phyloP scores from a whole-genome alignment of 2,329 filamentous ascomycete genomes.

The Penicillium sp. region DNA sequence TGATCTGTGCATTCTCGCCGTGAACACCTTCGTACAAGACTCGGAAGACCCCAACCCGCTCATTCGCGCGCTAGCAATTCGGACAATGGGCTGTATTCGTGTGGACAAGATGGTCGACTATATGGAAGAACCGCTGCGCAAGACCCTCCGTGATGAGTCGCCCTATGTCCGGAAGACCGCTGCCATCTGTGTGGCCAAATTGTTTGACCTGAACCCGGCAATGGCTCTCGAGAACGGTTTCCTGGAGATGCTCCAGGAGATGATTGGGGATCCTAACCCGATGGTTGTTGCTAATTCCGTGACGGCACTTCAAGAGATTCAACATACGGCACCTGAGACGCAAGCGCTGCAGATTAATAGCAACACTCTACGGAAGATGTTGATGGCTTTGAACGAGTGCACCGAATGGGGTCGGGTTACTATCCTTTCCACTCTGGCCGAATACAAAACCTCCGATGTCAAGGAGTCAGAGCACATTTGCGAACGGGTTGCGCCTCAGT shows the following conservation, averaged over 20 bases:
- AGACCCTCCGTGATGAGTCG: conserved; percentile 94
- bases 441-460: conserved; percentile 79
- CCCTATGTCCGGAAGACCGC: conserved; percentile 98
- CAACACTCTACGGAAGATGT: conserved; percentile 83
- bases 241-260: conserved; percentile 84
- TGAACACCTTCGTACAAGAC: conserved; percentile 99
- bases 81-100: conserved; percentile 97
- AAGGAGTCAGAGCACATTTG: conserved; percentile 99
- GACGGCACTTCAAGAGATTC: conserved; percentile 86
- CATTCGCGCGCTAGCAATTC: conserved; percentile 87
- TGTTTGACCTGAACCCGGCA: conserved; percentile 87
- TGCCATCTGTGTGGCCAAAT: conserved; percentile 94
- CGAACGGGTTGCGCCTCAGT: conserved; percentile 91
- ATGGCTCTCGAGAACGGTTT: conserved; percentile 98
- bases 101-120: conserved; percentile 99
- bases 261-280: conserved; percentile 95
- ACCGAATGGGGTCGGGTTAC: conserved; percentile 98
- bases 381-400: conserved; percentile 95
- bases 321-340: conserved; percentile 85
- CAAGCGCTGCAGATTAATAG: conserved; percentile 78
- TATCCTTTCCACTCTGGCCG: conserved; percentile 81
- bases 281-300: conserved; percentile 99
- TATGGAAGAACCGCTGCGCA: conserved; percentile 96
- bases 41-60: conserved; percentile 97
- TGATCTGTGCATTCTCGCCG: conserved; percentile 94